These are phyloP conservation scores for Penicillium cinerascens DNA, from an alignment of 495 filamentous ascomycete genomes.

Conservation along the genomic window DNA sequence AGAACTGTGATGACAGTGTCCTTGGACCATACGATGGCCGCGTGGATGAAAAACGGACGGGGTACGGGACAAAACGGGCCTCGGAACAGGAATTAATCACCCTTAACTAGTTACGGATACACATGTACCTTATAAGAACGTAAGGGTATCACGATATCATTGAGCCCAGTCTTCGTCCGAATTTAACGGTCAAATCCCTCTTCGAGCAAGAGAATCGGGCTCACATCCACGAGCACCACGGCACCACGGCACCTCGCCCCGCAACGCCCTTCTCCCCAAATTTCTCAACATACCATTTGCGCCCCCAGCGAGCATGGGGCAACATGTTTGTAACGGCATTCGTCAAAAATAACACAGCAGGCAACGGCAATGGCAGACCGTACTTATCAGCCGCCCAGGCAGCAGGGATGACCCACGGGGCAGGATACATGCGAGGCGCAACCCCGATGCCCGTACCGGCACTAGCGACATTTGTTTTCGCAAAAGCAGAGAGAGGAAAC, in stretches of 20 bases:
- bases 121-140: too few relatives aligned
- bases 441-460: conserved; percentile 1
- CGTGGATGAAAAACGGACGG: too few relatives aligned
- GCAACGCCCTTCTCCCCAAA: conserved; percentile 80
- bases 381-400: conserved; percentile 38
- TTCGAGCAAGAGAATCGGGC: not conserved
- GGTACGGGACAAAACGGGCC: too few relatives aligned
- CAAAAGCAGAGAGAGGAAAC: conserved; percentile 15
- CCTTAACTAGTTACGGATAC: too few relatives aligned
- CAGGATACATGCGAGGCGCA: conserved; percentile 26
- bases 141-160: too few relatives aligned
- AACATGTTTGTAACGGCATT: conserved; percentile 90
- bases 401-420: conserved; percentile 54
- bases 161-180: too few relatives aligned
- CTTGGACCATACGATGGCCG: too few relatives aligned
- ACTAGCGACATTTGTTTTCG: not conserved
- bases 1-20: too few relatives aligned
- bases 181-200: too few relatives aligned
- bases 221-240: conserved; percentile 55
- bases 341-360: conserved; percentile 74
- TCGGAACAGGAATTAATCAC: too few relatives aligned
- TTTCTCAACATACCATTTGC: conserved; percentile 80
- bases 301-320: conserved; percentile 78
- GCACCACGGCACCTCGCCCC: conserved; percentile 76
- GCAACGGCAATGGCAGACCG: conserved; percentile 43